A percentile compares a stretch with the other conserved stretches of the same genome.
Evolutionary conservation across 2,329 filamentous ascomycete genomes (phyloP).

Genomic region (Aspergillus jensenii): DNA sequence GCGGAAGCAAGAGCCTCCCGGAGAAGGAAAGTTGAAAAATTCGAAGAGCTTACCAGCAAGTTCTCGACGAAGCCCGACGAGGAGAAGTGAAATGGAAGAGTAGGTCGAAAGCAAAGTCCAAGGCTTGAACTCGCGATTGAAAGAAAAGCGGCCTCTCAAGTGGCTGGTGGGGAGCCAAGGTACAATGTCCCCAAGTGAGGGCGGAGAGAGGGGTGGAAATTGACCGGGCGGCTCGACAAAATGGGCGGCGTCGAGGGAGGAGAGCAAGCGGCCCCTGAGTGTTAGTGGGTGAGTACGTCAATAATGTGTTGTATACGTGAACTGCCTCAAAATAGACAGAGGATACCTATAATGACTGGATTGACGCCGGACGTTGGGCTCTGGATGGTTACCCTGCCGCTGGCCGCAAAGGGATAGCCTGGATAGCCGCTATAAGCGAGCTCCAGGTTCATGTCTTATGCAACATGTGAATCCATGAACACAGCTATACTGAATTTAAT

Average conservation of each 20-base stretch:
- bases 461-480: not conserved
- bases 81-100: not conserved
- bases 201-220: conserved; percentile 31
- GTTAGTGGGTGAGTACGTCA: not conserved
- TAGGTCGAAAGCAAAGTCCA: not conserved
- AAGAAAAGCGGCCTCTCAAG: conserved; percentile 11
- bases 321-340: not conserved
- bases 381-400: conserved; percentile 41
- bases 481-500: not conserved
- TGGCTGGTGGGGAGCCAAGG: conserved; percentile 18
- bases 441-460: not conserved
- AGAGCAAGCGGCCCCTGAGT: conserved; percentile 2
- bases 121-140: conserved; percentile 3
- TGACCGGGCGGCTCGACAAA: conserved; percentile 24
- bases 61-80: not conserved
- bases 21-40: conserved; percentile 1
- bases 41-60: conserved; percentile 4
- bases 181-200: conserved; percentile 24
- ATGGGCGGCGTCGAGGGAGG: conserved; percentile 11
- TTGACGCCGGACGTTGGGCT: conserved; percentile 35
- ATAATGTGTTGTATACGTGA: not conserved
- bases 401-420: conserved; percentile 39
- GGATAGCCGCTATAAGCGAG: conserved; percentile 43
- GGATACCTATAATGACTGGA: conserved; percentile 28
- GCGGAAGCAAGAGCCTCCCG: conserved; percentile 6